Evolutionary conservation across 2,329 filamentous ascomycete genomes (phyloP).

Genomic region (Hypoxylon sp.): DNA sequence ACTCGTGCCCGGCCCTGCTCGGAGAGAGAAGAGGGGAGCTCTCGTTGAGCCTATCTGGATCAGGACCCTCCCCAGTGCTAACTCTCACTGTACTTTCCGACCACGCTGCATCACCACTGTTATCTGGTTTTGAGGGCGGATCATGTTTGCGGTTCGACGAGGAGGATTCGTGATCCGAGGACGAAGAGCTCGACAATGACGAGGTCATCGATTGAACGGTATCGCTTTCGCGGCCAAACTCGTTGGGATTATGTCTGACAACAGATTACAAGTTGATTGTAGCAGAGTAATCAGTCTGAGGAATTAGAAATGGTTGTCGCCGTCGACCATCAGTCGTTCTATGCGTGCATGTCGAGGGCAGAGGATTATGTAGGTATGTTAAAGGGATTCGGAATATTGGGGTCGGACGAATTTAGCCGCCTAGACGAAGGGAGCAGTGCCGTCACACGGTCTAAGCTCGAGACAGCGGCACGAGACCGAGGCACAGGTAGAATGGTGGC

Average conservation of each 20-base stretch:
- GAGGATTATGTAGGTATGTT: constrained; percentile 10
- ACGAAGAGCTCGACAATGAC: constrained; percentile 54
- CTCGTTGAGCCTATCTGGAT: constrained; percentile 58
- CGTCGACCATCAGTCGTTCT: constrained; percentile 19
- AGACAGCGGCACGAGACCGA: constrained; percentile 35
- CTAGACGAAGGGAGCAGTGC: constrained; percentile 22
- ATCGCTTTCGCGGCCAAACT: constrained; percentile 30
- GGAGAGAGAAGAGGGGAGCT: constrained; percentile 66
- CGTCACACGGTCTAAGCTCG: constrained; percentile 43
- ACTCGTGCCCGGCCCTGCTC: constrained; percentile 55
- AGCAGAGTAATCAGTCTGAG: constrained; percentile 1
- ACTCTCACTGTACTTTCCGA: constrained; percentile 45
- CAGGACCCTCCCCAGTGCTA: constrained; percentile 45
- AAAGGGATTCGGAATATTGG: constrained; percentile 25
- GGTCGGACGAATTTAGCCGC: constrained; percentile 42
- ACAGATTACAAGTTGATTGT: background rate
- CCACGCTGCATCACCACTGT: constrained; percentile 36
- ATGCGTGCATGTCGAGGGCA: constrained; percentile 15
- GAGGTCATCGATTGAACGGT: constrained; percentile 56
- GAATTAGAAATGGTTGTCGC: constrained; percentile 15
- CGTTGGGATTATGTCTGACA: constrained; percentile 3
- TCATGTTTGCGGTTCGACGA: constrained; percentile 49
- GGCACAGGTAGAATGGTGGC: constrained; percentile 42
- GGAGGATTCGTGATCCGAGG: constrained; percentile 51
- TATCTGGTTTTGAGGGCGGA: constrained; percentile 34